phyloP scores from a whole-genome alignment of 257 asterid species.

The Rauvolfia tetraphylla region DNA sequence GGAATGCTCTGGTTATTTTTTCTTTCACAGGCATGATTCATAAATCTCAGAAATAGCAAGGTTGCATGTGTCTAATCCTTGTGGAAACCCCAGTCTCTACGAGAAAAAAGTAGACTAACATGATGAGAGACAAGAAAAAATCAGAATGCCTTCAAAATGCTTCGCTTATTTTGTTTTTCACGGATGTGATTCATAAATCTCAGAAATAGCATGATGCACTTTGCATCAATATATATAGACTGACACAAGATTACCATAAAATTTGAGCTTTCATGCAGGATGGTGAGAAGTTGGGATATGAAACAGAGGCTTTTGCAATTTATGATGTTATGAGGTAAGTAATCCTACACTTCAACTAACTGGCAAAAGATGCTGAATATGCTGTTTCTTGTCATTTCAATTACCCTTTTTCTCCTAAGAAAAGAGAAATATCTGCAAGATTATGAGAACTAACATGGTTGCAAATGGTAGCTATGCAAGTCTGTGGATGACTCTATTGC shows the following conservation, averaged over 20 bases:
- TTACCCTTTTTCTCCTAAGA: background rate
- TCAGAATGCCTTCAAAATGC: too few relatives aligned
- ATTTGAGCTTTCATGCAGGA: constrained; percentile 49
- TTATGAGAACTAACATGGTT: background rate
- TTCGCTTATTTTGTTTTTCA: too few relatives aligned
- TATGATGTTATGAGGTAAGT: constrained; percentile 87
- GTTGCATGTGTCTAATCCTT: too few relatives aligned
- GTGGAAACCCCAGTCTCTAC: too few relatives aligned
- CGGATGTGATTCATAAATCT: too few relatives aligned
- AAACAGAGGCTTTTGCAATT: constrained; percentile 89
- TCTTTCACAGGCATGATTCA: too few relatives aligned
- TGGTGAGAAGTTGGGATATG: constrained; percentile 87
- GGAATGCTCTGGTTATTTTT: too few relatives aligned
- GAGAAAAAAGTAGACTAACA: too few relatives aligned
- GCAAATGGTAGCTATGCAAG: background rate
- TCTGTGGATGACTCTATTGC: background rate
- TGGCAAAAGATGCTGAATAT: background rate
- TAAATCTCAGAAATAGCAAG: too few relatives aligned
- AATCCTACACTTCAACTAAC: constrained; percentile 3
- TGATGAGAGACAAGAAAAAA: too few relatives aligned
- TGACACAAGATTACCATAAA: background rate
- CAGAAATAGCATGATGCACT: too few relatives aligned
- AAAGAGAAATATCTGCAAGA: background rate
- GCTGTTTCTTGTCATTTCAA: background rate
- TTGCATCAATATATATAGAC: background rate